Evolutionary conservation across 2,329 filamentous ascomycete genomes (phyloP).

Genomic region (Pseudogymnoascus sp.): DNA sequence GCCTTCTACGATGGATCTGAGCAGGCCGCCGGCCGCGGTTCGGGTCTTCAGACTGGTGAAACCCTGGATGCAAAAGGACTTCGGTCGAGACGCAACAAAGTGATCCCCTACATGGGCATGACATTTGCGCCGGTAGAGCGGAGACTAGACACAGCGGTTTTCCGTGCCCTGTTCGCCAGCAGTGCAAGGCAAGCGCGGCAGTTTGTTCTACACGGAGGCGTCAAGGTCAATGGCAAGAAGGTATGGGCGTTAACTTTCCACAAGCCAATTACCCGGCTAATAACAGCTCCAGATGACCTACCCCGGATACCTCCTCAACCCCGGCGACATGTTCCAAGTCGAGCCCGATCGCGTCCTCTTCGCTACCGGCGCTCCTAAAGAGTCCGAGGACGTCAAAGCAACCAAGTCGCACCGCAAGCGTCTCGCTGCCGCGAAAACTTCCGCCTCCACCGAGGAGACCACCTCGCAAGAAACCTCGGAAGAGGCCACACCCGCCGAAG

Average conservation of each 20-base stretch:
- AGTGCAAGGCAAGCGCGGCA: constrained; percentile 88
- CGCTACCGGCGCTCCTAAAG: constrained; percentile 71
- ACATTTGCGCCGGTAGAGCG: constrained; percentile 85
- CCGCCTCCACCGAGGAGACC: constrained; percentile 20
- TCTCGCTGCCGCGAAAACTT: constrained; percentile 11
- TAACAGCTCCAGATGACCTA: constrained; percentile 65
- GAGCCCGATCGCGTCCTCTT: constrained; percentile 81
- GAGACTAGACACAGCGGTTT: constrained; percentile 88
- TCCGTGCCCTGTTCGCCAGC: constrained; percentile 87
- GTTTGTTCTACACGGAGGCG: constrained; percentile 85
- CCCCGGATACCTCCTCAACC: constrained; percentile 89
- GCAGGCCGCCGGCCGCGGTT: constrained; percentile 74
- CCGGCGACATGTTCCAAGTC: constrained; percentile 97
- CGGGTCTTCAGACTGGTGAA: constrained; percentile 41
- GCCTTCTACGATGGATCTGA: constrained; percentile 75
- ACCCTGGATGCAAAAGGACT: constrained; percentile 13
- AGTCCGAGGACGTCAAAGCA: constrained; percentile 22
- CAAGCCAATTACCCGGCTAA: constrained; percentile 11
- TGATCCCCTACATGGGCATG: constrained; percentile 75
- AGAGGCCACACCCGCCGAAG: constrained; percentile 6
- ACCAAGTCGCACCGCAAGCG: constrained; percentile 13
- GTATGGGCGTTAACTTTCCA: constrained; percentile 37
- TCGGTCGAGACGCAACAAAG: constrained; percentile 25
- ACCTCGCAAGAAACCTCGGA: constrained; percentile 13
- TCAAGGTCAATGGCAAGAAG: constrained; percentile 95